Conservation (phyloP, 2,329 filamentous ascomycete species). For the Aspergillus vadensis region DNA sequence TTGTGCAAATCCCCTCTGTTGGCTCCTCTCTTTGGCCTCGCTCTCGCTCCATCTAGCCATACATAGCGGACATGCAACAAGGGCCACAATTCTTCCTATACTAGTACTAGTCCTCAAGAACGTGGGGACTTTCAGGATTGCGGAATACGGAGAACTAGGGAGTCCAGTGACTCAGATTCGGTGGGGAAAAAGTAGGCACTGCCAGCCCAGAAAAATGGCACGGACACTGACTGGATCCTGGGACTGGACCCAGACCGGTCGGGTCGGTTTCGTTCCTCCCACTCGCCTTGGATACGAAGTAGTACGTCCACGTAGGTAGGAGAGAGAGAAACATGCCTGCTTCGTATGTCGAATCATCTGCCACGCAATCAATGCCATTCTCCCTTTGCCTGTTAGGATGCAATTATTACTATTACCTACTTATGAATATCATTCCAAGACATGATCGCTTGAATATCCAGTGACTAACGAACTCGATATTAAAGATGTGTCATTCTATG, state of each 20-base stretch:
- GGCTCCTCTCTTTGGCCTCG: not conserved
- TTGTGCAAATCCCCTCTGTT: not conserved
- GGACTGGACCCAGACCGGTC: conserved; percentile 9
- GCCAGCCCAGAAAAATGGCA: conserved; percentile 2
- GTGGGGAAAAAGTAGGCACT: conserved; percentile 1
- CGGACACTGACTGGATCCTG: conserved; percentile 1
- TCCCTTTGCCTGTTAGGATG: not conserved
- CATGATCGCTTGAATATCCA: not conserved
- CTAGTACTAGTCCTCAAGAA: not conserved
- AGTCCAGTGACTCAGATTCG: not conserved
- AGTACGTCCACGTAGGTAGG: not conserved
- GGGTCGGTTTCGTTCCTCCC: not conserved
- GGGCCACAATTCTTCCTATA: too few species aligned
- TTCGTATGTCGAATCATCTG: not conserved
- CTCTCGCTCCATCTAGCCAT: conserved; percentile 1
- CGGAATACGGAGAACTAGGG: not conserved
- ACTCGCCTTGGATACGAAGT: conserved; percentile 4
- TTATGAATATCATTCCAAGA: not conserved
- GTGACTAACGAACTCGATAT: too few species aligned
- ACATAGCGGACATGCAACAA: not conserved
- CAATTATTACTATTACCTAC: not conserved
- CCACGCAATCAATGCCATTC: not conserved
- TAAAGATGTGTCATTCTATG: too few species aligned
- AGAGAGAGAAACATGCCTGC: not conserved
- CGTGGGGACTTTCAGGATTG: not conserved